Evolutionary conservation across 1,284 basidiomycete species (phyloP).

Genomic region (Puccinia sorghi): DNA sequence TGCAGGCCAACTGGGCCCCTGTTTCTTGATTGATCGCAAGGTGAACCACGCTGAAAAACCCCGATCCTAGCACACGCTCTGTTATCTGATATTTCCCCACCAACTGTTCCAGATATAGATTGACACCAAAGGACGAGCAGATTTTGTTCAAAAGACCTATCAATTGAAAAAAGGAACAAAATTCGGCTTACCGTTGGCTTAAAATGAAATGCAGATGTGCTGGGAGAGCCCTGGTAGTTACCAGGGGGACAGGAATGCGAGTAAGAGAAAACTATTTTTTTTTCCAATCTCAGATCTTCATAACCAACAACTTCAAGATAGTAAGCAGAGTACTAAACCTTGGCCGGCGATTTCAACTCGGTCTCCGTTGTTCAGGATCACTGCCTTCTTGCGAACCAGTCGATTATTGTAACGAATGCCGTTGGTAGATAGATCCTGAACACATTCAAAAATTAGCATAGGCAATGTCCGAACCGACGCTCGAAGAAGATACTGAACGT

Average conservation of each 20-base stretch:
- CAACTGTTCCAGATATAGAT: not conserved
- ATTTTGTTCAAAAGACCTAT: not conserved
- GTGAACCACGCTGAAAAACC: conserved; percentile 49
- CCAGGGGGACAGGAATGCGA: conserved; percentile 35
- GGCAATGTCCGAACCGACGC: not conserved
- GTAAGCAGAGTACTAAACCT: conserved; percentile 10
- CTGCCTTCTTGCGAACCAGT: conserved; percentile 35
- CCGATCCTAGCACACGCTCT: conserved; percentile 40
- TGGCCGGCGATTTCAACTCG: conserved; percentile 42
- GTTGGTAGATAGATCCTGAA: conserved; percentile 46
- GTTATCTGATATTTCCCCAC: conserved; percentile 41
- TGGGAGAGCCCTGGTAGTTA: conserved; percentile 9
- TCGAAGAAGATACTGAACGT: not conserved
- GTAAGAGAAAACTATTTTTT: conserved; percentile 37
- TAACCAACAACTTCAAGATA: not conserved
- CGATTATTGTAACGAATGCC: conserved; percentile 42
- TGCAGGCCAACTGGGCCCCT: conserved; percentile 40
- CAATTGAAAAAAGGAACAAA: not conserved
- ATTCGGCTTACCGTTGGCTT: conserved; percentile 22
- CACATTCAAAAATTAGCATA: not conserved
- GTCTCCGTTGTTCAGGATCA: conserved; percentile 43
- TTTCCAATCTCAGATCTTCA: not conserved
- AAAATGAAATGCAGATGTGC: not conserved
- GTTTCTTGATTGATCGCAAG: conserved; percentile 31
- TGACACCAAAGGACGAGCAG: not conserved